phyloP scores from a whole-genome alignment of 345 rosid genomes.

The Litchi chinensis region DNA sequence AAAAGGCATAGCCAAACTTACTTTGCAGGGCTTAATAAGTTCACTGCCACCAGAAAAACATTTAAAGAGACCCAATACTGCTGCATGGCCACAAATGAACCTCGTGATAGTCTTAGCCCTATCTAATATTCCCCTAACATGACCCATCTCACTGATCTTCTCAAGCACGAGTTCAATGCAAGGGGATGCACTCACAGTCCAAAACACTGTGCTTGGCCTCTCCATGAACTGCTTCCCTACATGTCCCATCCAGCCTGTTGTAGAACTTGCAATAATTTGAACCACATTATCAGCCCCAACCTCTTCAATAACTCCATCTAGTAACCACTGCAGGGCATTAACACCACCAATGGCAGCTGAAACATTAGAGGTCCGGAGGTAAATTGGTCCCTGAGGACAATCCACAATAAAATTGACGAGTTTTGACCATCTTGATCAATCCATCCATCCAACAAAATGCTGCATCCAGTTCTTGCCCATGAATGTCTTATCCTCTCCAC shows the following conservation, averaged over 20 bases:
- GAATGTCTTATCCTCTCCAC: conserved; percentile 46
- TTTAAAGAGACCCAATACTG: conserved; percentile 34
- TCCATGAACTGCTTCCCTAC: conserved; percentile 42
- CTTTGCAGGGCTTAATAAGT: conserved; percentile 39
- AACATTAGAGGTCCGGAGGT: conserved; percentile 51
- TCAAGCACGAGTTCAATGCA: conserved; percentile 63
- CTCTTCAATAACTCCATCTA: conserved; percentile 46
- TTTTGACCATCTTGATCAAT: conserved; percentile 44
- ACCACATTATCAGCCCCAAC: conserved; percentile 54
- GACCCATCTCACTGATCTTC: conserved; percentile 33
- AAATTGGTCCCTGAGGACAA: conserved; percentile 52
- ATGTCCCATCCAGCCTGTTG: conserved; percentile 53
- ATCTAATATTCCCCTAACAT: conserved; percentile 30
- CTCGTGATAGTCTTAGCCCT: conserved; percentile 41
- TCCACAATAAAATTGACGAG: conserved; percentile 58
- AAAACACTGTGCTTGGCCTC: conserved; percentile 40
- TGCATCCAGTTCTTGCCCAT: conserved; percentile 64
- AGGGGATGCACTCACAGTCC: conserved; percentile 58
- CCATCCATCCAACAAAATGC: conserved; percentile 73
- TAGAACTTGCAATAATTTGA: conserved; percentile 55
- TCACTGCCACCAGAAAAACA: conserved; percentile 24
- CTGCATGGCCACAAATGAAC: conserved; percentile 37
- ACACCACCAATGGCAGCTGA: conserved; percentile 25
- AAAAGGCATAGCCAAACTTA: conserved; percentile 41
- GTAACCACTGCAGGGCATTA: conserved; percentile 34